phyloP scores from a whole-genome alignment of 768 basidiomycete genomes.

The Leccinum subtestaceum region DNA sequence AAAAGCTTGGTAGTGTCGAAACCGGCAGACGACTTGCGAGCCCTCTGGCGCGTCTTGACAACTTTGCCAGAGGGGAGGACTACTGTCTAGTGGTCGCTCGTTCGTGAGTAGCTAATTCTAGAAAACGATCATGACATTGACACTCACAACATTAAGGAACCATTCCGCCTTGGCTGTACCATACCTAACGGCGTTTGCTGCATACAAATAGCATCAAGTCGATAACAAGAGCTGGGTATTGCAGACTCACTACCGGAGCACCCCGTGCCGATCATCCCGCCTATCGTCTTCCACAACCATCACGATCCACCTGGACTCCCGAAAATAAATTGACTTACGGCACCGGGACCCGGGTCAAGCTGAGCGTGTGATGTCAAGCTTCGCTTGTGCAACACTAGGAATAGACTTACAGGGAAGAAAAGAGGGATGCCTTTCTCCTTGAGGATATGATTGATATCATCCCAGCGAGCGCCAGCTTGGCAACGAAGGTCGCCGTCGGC shows the following conservation, averaged over 20 bases:
- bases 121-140: background rate
- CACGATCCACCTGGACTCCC: slow-evolving; percentile 2
- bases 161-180: slow-evolving; percentile 87
- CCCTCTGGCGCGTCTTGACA: slow-evolving; percentile 78
- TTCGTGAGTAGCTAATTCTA: background rate
- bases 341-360: slow-evolving; percentile 73
- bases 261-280: slow-evolving; percentile 86
- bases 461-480: slow-evolving; percentile 77
- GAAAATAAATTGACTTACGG: slow-evolving; percentile 40
- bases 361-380: slow-evolving; percentile 23
- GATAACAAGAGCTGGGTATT: background rate
- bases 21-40: slow-evolving; percentile 83
- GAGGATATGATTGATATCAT: slow-evolving; percentile 69
- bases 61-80: slow-evolving; percentile 84
- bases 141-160: slow-evolving; percentile 74
- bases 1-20: slow-evolving; percentile 87
- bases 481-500: slow-evolving; percentile 72
- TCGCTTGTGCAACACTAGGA: background rate
- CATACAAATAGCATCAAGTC: background rate
- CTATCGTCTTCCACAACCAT: slow-evolving; percentile 57
- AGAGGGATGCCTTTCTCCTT: slow-evolving; percentile 68
- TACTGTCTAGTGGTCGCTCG: slow-evolving; percentile 52
- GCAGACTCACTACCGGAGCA: slow-evolving; percentile 72
- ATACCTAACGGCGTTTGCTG: slow-evolving; percentile 81
- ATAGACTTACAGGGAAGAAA: slow-evolving; percentile 74